Base-by-base conservation (phyloP, 148 eudicot genomes). In the Talinum fruticosum region DNA sequence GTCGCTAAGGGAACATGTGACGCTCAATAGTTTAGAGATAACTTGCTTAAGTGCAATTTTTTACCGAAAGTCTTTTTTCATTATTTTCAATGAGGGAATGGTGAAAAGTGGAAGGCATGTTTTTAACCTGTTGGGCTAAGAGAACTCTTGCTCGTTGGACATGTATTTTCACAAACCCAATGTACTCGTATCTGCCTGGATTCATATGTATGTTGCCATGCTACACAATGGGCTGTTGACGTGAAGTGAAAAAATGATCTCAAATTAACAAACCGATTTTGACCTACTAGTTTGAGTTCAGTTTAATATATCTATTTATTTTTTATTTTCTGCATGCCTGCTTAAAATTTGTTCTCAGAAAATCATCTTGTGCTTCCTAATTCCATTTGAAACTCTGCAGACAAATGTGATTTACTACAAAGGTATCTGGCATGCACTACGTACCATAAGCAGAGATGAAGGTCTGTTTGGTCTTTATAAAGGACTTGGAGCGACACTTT, bases 401-500 rank as follows among this genome's bases (percentile, higher is more conserved):
- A 96, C 87, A 71, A 92, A 96, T 86, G 90, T 85, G 64, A 83
- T 76, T 15, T 96, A 96, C 83, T 96, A 96, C 73, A 88, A 83
- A 84, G 99, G 99, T 64, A 96, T 93, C 69, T 80, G 90, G 85
- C 97, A 93, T 86, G 80, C 99, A 53, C 74, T 96, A 74, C 84
- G 76, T 73, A 91, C 92, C 81, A 96, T 96, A 67, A 85, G 87
- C 80, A 86, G 79, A 80, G 95, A 96, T 75, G 99, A 96, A 86
- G 93, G 97, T 26, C 3, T 79, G 53, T 75, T 83, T 77, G 93
- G 97, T 74, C 97, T 96, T 26, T 96, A 96, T 80, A 96, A 96
- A 87, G 99, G 99, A 84, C 93, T 96, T 57, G 97, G 99, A 53
- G 90, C 97, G 24, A 88, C 97, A 47, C 79, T 96, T 53, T 81